A percentile compares a stretch with the other conserved stretches of the same genome.
Conservation (phyloP, 495 filamentous ascomycete species). For the Pseudoneurospora amorphoporcata region DNA sequence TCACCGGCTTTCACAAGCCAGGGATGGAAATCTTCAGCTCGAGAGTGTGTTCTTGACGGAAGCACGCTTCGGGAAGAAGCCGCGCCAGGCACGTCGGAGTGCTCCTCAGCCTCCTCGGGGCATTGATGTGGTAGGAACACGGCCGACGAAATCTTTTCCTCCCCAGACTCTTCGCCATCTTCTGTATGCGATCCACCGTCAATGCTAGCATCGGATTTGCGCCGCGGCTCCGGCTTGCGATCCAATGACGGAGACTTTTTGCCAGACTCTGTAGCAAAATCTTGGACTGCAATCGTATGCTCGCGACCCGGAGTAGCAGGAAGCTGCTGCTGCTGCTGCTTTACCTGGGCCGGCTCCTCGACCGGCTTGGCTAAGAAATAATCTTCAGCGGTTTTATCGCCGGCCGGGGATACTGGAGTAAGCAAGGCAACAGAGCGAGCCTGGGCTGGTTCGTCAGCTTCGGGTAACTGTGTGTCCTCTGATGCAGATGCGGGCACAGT, state of each 20-base stretch:
- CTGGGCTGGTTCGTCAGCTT: conserved; percentile 1
- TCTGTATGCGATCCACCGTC: conserved; percentile 34
- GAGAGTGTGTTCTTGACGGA: conserved; percentile 19
- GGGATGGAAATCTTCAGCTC: conserved; percentile 30
- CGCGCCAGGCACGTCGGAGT: conserved; percentile 26
- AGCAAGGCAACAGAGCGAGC: conserved; percentile 8
- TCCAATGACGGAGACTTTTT: background rate
- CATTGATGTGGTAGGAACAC: conserved; percentile 84
- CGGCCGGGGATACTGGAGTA: conserved; percentile 7
- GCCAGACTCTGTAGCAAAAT: background rate
- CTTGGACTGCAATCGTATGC: conserved; percentile 1
- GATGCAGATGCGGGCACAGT: background rate
- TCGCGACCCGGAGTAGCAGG: background rate
- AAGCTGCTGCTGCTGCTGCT: conserved; percentile 2
- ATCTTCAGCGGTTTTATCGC: conserved; percentile 13
- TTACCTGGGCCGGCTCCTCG: background rate
- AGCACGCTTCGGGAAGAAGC: conserved; percentile 14
- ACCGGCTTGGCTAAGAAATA: conserved; percentile 7
- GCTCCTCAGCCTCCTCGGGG: conserved; percentile 42
- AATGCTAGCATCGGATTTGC: conserved; percentile 21
- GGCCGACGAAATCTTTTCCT: conserved; percentile 91
- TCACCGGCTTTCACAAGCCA: conserved; percentile 43
- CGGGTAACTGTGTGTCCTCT: conserved; percentile 2
- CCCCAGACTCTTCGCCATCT: conserved; percentile 75
- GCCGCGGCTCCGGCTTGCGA: conserved; percentile 8